A percentile compares a stretch with the other conserved stretches of the same genome.
Conservation (phyloP, 2,329 filamentous ascomycete genomes). For the Knoxdaviesia capensis region DNA sequence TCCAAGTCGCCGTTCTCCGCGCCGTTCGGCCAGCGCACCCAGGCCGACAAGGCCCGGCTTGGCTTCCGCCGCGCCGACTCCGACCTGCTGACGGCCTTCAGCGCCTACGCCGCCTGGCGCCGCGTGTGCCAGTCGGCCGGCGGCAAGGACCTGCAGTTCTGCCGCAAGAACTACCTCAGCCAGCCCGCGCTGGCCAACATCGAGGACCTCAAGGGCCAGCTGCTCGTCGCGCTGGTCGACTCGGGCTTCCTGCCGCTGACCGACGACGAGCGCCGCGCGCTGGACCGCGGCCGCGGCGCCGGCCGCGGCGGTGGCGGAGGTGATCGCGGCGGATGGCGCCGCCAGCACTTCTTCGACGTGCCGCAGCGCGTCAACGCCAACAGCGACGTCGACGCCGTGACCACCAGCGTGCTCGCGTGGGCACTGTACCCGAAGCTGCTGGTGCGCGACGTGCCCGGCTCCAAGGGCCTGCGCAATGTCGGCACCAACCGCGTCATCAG, state of each 20-base stretch:
- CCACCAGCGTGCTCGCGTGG: conserved; percentile 71
- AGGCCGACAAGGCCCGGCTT: conserved; percentile 61
- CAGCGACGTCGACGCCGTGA: conserved; percentile 60
- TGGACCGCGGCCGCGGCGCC: conserved; percentile 44
- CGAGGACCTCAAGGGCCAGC: conserved; percentile 85
- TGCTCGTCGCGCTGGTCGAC: conserved; percentile 68
- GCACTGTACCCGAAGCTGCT: conserved; percentile 92
- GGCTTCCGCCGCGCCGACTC: conserved; percentile 75
- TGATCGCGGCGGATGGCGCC: conserved; percentile 13
- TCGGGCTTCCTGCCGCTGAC: conserved; percentile 65
- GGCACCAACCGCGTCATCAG: conserved; percentile 83
- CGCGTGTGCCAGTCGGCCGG: conserved; percentile 50
- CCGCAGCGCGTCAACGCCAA: conserved; percentile 56
- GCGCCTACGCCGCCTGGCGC: conserved; percentile 82
- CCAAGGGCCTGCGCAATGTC: conserved; percentile 74
- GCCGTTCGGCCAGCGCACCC: conserved; percentile 63
- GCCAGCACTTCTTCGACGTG: conserved; percentile 61
- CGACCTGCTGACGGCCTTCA: conserved; percentile 81
- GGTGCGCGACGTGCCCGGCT: conserved; percentile 45
- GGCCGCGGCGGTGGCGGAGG: conserved; percentile 21
- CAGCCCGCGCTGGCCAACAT: conserved; percentile 80
- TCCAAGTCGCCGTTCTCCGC: conserved; percentile 88
- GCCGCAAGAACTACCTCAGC: conserved; percentile 82
- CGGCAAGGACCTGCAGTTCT: conserved; percentile 68
- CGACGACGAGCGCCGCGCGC: conserved; percentile 45